phyloP scores from a whole-genome alignment of 2,329 filamentous ascomycete species.

The Penicillium sumatraense region DNA sequence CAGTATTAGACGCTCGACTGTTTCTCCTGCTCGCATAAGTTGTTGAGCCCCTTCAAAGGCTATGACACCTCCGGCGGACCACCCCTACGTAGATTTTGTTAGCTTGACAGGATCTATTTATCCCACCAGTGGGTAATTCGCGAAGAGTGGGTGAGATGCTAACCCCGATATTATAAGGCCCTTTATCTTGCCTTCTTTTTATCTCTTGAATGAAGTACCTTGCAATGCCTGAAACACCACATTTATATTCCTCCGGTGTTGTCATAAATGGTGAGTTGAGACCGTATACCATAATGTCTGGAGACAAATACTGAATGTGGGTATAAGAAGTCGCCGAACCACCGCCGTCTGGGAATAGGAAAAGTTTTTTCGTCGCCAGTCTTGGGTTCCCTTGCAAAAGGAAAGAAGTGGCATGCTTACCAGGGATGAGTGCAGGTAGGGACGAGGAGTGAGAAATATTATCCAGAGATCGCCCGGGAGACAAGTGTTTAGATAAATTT shows the following conservation, averaged over 20 bases:
- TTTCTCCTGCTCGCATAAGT: background rate
- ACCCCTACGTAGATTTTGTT: background rate
- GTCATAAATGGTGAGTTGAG: constrained; percentile 50
- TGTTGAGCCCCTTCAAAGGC: constrained; percentile 1
- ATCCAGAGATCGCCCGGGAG: background rate
- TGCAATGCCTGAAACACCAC: background rate
- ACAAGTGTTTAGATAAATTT: background rate
- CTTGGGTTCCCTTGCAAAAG: constrained; percentile 14
- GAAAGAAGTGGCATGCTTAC: background rate
- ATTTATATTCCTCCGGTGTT: constrained; percentile 36
- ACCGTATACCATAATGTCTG: constrained; percentile 58
- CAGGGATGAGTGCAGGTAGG: background rate
- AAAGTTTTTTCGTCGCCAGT: constrained; percentile 33
- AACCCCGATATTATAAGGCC: constrained; percentile 9
- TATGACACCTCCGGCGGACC: constrained; percentile 6
- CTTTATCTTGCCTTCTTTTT: background rate
- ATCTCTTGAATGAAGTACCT: background rate
- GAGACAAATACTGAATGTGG: constrained; percentile 43
- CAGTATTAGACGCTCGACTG: background rate
- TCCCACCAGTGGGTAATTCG: background rate
- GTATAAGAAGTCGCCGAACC: constrained; percentile 53
- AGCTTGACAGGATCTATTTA: background rate
- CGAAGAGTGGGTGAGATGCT: background rate
- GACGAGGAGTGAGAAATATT: background rate
- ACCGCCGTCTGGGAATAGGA: constrained; percentile 55